Evolutionary conservation across 176 grass and related monocot genomes (phyloP).

Genomic region (Sorghum bicolor): DNA sequence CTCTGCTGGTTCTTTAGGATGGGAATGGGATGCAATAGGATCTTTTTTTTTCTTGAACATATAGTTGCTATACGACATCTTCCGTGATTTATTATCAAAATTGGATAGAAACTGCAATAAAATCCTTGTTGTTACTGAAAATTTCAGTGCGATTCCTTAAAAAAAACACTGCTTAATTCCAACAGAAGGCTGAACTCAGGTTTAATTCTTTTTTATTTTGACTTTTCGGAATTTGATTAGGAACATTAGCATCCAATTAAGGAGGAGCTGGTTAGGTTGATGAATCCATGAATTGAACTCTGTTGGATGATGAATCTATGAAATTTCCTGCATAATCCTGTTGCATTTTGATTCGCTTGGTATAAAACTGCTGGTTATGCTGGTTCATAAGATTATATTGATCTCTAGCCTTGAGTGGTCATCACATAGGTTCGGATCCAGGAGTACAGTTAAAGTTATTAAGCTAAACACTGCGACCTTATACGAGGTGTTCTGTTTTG

Average conservation of each 20-base stretch:
- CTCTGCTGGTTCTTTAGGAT: slow-evolving; percentile 51
- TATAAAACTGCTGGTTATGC: background rate
- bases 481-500: background rate
- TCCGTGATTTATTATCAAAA: slow-evolving; percentile 72
- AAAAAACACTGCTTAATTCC: slow-evolving; percentile 83
- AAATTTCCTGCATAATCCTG: background rate
- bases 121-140: slow-evolving; percentile 66
- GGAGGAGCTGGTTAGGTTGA: background rate
- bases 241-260: background rate
- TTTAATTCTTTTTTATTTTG: slow-evolving; percentile 4
- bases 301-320: background rate
- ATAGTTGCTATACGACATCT: slow-evolving; percentile 39
- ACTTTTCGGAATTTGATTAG: background rate
- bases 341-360: background rate
- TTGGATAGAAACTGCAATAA: slow-evolving; percentile 77
- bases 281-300: background rate
- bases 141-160: no score
- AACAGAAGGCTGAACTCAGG: slow-evolving; percentile 52
- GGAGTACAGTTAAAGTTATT: background rate
- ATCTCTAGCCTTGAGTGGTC: background rate
- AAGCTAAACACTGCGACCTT: background rate
- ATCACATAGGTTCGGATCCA: background rate
- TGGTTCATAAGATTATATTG: background rate
- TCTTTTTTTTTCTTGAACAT: no score
- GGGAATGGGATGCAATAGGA: slow-evolving; percentile 66